These are phyloP conservation scores for Debaryomyces udenii DNA, from an alignment of 1,139 yeast genomes.

Conservation along the genomic window DNA sequence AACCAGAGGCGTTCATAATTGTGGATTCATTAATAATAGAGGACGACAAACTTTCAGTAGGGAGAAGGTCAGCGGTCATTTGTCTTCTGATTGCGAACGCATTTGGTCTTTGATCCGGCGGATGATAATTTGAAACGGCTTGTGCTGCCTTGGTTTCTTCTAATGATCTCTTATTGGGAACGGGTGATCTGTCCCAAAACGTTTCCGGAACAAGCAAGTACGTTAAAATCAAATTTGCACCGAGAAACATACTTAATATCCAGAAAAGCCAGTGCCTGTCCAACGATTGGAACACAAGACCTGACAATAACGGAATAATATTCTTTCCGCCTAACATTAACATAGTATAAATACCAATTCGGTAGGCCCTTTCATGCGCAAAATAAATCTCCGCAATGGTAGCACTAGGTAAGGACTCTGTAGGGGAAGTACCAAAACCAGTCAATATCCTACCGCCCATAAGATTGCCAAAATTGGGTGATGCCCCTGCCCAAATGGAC, in stretches of 20 bases:
- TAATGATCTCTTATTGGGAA: constrained; percentile 50
- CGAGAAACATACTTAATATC: constrained; percentile 58
- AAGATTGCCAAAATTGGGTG: constrained; percentile 51
- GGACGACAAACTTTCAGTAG: constrained; percentile 23
- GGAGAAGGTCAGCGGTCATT: constrained; percentile 22
- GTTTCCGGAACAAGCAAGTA: constrained; percentile 66
- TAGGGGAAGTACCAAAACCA: constrained; percentile 64
- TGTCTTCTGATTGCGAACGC: constrained; percentile 33
- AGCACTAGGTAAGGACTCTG: constrained; percentile 63
- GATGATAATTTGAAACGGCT: constrained; percentile 33
- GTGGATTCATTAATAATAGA: constrained; percentile 17
- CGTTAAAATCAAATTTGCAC: constrained; percentile 46
- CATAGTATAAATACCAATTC: constrained; percentile 64
- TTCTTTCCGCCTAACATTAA: constrained; percentile 65
- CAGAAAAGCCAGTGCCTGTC: constrained; percentile 67
- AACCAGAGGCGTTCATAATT: constrained; percentile 6
- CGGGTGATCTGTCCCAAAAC: constrained; percentile 63
- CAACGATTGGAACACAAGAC: constrained; percentile 51
- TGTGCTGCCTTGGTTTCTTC: constrained; percentile 55
- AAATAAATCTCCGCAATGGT: constrained; percentile 67
- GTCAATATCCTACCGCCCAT: constrained; percentile 61
- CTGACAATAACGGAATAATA: constrained; percentile 58
- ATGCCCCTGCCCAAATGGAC: constrained; percentile 56
- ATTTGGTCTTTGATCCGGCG: constrained; percentile 36
- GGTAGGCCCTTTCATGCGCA: constrained; percentile 67